Evolutionary conservation across 371 early-diverging fungal species (phyloP).

Genomic region (Blastocladiella emersonii): DNA sequence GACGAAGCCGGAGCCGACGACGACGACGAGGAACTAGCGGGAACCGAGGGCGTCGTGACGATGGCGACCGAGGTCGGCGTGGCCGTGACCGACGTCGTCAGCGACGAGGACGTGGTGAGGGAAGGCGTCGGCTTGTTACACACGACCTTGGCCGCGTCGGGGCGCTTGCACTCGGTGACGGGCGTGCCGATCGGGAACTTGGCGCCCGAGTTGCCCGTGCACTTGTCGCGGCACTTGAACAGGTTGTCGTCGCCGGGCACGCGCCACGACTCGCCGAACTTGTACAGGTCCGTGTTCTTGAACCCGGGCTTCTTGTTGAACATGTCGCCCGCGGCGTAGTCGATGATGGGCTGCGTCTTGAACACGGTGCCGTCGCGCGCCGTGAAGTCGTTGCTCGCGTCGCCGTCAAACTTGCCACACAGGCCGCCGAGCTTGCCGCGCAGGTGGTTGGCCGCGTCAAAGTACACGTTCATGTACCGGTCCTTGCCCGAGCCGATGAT

Average conservation of each 20-base stretch:
- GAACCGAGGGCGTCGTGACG: no score
- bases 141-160: background rate
- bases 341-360: background rate
- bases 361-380: background rate
- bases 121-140: background rate
- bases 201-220: background rate
- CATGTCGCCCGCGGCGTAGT: background rate
- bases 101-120: background rate
- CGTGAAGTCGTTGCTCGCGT: background rate
- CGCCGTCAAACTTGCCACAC: background rate
- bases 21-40: no score
- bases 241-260: slow-evolving; percentile 2
- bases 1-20: no score
- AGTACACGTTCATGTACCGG: background rate
- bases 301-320: background rate
- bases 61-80: no score
- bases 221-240: background rate
- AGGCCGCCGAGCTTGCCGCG: background rate
- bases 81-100: background rate
- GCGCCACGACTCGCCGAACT: slow-evolving; percentile 3
- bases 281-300: background rate
- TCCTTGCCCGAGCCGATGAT: background rate
- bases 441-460: background rate
- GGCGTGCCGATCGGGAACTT: background rate
- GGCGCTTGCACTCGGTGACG: background rate